Evolutionary conservation across 352 stramenopile genomes (phyloP), one percentile per base, ranked within the genome.

Genomic region (Pythium pyrilobum): DNA sequence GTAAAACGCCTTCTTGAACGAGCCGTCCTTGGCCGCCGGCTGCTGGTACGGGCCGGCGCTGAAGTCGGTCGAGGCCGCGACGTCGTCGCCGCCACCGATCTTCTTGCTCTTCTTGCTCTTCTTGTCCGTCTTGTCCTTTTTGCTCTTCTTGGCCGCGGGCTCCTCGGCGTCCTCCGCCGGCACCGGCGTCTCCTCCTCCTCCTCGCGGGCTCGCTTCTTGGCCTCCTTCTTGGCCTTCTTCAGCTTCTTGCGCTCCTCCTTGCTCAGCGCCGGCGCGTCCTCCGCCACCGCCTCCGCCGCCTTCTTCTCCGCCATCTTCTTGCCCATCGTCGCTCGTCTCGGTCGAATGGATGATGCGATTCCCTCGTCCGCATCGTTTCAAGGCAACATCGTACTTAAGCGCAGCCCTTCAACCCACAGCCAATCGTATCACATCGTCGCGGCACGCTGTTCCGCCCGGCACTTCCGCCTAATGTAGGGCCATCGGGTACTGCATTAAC

Each of bases 1-100:
- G 71, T 96, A 96, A 55, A 93, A 94, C 18, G 80, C 56, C 72
- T 95, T 94, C 44, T 80, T 81, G 62, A 92, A 94, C 60, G 67
- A 84, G 47, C 80, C 77, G 46, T 88, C 80, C 39, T 52, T 68
- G 16, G 83, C 59, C 10, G 74, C 36, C 12, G 74, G 67, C 55
- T 92, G 85, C 65, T 91, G 77, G 73, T 76, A 94, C 54, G 80
- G 81, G 3, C 77, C 81, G 43, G 65, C 74, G 39, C 72, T 81
- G 48, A 90, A 90, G 56, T 91, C 77, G 10, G 70, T 56, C n/a
- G 72, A 25, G 8, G 59, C 36, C 41, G 39, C 43, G 4, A 48
- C 50, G 8, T 58, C 56, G 2, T 46, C 29, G 11, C 51, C 63
- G 3, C 58, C 43, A 1, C 23, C 27, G 2, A 25, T 49, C 1